Evolutionary conservation across 371 early-diverging fungal genomes (phyloP), one percentile per base, ranked within the genome.

Genomic region (Gilbertella persicaria): DNA sequence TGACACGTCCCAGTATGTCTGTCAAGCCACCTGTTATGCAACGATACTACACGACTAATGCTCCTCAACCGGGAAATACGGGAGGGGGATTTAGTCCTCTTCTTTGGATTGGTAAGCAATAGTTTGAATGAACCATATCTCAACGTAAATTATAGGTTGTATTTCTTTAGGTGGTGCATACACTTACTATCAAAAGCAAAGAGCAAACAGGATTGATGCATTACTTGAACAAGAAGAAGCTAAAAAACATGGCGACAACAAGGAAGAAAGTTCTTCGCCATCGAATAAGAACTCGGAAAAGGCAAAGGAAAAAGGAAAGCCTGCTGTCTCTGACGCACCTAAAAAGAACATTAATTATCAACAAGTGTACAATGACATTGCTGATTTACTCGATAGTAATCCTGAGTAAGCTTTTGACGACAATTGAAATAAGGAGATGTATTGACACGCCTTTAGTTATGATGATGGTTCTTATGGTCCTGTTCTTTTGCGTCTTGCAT

Each of bases 401-500:
- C 24, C 45, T 21, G 56, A 62, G 62, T 62, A 56, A 55, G 49
- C 4, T 19, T 25, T 9, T 3, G 10, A n/a, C n/a, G n/a, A n/a
- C n/a, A n/a, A n/a, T n/a, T n/a, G n/a, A n/a, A n/a, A n/a, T n/a
- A n/a, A n/a, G n/a, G n/a, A n/a, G n/a, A n/a, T n/a, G 30, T 42
- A 42, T 42, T 42, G 29, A 47, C 9, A 30, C n/a, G 12, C 35
- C n/a, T 17, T 12, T 21, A 62, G 62, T 3, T 62, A 62, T 24
- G 62, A 62, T 52, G 62, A 62, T 43, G 62, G 62, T 5, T 62
- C 62, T 2, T 62, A 55, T 55, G 62, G 62, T 3, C 56, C 56
- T 26, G 36, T 55, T 0, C 39, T 57, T 17, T 80, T 93, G 48
- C 90, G 88, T 51, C 80, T 88, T 19, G 91, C 91, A 14, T 91